These are phyloP conservation scores for Cymbopogon citratus DNA, from an alignment of 176 grass and related monocot genomes.

Conservation along the genomic window DNA sequence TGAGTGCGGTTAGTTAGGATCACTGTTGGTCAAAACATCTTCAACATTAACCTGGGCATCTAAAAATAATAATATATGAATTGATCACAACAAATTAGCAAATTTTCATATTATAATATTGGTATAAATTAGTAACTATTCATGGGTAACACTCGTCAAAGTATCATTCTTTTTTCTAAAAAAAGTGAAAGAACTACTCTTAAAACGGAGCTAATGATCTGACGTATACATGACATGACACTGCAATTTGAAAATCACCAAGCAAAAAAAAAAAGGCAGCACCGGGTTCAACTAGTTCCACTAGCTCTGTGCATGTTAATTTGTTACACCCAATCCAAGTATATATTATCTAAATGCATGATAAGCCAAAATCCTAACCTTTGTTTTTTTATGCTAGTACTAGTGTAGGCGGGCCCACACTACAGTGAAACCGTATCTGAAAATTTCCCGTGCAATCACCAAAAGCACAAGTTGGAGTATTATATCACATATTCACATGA, in stretches of 20 bases:
- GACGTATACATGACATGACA: neutral
- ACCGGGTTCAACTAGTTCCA: neutral
- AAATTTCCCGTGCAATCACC: slow-evolving; percentile 11
- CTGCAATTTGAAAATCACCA: neutral
- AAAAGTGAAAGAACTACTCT: neutral
- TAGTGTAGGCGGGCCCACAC: neutral
- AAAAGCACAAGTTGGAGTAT: slow-evolving; percentile 15
- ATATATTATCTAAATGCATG: neutral
- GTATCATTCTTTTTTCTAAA: neutral
- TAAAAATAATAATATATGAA: too few species aligned
- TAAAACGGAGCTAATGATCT: neutral
- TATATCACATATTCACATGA: neutral
- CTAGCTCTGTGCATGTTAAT: neutral
- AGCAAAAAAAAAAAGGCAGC: neutral
- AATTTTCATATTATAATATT: too few species aligned
- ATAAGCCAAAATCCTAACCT: slow-evolving; percentile 1
- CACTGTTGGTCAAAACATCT: neutral
- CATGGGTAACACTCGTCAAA: too few species aligned
- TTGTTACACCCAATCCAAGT: neutral
- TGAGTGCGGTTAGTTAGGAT: neutral
- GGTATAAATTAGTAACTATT: neutral
- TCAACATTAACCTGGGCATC: too few species aligned
- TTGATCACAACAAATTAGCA: too few species aligned
- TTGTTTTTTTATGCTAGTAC: neutral
- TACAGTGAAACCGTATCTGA: neutral